These are phyloP conservation scores for Cladosporium sp. DNA, from an alignment of 2,329 filamentous ascomycete species.

Conservation along the genomic window DNA sequence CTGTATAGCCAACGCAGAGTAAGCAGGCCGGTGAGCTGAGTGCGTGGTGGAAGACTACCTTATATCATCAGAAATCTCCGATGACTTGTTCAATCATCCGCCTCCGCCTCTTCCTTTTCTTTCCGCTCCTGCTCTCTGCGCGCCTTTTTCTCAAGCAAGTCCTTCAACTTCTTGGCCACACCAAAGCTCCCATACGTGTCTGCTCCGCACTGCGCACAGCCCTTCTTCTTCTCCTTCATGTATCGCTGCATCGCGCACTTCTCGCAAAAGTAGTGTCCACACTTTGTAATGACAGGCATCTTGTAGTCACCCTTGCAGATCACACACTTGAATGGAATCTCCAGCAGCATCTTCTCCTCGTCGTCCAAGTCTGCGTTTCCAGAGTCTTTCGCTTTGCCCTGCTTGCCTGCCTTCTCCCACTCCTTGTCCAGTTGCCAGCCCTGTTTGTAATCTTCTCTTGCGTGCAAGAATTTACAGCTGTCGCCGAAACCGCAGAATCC, in stretches of 20 bases:
- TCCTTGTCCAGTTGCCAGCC: conserved; percentile 95
- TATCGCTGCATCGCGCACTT: conserved; percentile 84
- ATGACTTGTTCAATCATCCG: background rate
- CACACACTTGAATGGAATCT: conserved; percentile 86
- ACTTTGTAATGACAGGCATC: conserved; percentile 80
- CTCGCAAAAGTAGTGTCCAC: conserved; percentile 95
- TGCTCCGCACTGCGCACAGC: conserved; percentile 80
- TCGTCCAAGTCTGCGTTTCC: conserved; percentile 55
- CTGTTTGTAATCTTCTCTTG: conserved; percentile 76
- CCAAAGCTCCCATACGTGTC: conserved; percentile 92
- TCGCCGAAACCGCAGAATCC: conserved; percentile 74
- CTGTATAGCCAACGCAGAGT: background rate
- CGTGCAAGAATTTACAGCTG: conserved; percentile 78
- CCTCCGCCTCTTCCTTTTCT: conserved; percentile 13
- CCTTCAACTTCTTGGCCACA: conserved; percentile 77
- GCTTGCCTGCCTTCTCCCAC: conserved; percentile 81
- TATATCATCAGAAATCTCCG: background rate
- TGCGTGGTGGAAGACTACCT: background rate
- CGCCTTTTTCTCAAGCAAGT: conserved; percentile 72
- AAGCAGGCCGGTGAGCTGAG: background rate
- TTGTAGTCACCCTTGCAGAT: conserved; percentile 80
- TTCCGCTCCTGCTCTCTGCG: conserved; percentile 16
- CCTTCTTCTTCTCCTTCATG: conserved; percentile 72
- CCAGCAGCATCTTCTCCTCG: conserved; percentile 72
- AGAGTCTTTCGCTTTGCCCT: conserved; percentile 62